Conservation (phyloP, 805 yeast species). For the Yarrowia deformans region DNA sequence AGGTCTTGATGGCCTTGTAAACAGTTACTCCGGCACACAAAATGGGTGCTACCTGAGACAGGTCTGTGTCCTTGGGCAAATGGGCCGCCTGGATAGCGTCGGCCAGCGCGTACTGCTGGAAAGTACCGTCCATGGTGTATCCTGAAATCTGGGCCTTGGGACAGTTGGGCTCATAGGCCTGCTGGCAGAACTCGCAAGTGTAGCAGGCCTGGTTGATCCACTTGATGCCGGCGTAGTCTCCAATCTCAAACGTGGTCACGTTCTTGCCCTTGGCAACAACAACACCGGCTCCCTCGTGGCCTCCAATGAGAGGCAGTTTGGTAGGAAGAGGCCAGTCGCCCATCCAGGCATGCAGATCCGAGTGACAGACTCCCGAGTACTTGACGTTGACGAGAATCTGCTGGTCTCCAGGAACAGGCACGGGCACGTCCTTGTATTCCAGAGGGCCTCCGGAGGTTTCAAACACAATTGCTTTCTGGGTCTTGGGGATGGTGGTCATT, state of each 20-base stretch:
- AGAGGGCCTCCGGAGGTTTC: slow-evolving; percentile 70
- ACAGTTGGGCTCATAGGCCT: slow-evolving; percentile 74
- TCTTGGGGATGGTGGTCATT: slow-evolving; percentile 59
- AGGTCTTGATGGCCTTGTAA: slow-evolving; percentile 86
- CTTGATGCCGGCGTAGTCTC: slow-evolving; percentile 83
- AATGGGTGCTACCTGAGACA: slow-evolving; percentile 79
- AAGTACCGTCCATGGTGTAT: slow-evolving; percentile 87
- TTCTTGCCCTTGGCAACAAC: slow-evolving; percentile 78
- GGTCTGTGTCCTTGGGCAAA: slow-evolving; percentile 74
- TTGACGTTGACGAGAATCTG: slow-evolving; percentile 81
- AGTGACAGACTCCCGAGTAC: slow-evolving; percentile 93
- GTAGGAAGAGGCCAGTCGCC: slow-evolving; percentile 89
- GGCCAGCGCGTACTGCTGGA: slow-evolving; percentile 90
- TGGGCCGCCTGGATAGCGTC: slow-evolving; percentile 87
- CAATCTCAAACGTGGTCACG: slow-evolving; percentile 75
- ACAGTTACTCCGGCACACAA: slow-evolving; percentile 93
- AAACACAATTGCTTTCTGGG: slow-evolving; percentile 76
- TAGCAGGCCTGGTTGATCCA: slow-evolving; percentile 83
- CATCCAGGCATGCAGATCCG: slow-evolving; percentile 92
- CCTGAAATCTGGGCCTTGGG: slow-evolving; percentile 72
- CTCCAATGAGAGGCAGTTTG: slow-evolving; percentile 80
- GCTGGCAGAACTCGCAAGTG: slow-evolving; percentile 76
- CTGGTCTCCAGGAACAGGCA: slow-evolving; percentile 77
- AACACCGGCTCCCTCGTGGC: slow-evolving; percentile 89
- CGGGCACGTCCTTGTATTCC: slow-evolving; percentile 74